A percentile compares a stretch with the other conserved stretches of the same genome.
phyloP scores from a whole-genome alignment of 2,329 filamentous ascomycete genomes.

The Celoporthe dispersa region DNA sequence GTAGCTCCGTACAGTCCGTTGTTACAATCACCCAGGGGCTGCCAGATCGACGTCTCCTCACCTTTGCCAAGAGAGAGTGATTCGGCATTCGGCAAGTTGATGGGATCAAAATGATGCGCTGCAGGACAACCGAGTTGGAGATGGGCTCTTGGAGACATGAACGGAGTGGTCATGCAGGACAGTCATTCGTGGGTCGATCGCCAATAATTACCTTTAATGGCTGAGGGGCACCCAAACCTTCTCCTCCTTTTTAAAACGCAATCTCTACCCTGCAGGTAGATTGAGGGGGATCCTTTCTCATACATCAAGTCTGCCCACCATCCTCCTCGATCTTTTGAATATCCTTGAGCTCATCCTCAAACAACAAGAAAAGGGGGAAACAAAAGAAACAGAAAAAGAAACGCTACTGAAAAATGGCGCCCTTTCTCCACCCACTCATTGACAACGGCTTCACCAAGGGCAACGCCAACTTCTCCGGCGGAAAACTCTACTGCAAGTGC shows the following conservation, averaged over 20 bases:
- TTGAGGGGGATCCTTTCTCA: neutral
- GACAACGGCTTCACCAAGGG: conserved; percentile 66
- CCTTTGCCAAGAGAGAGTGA: neutral
- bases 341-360: neutral
- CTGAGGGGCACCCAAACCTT: neutral
- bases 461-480: conserved; percentile 57
- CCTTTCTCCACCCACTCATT: conserved; percentile 64
- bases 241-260: neutral
- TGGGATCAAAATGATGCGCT: neutral
- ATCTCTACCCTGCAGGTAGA: neutral
- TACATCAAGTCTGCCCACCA: neutral
- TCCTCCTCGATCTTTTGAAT: neutral
- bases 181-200: conserved; percentile 12
- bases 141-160: conserved; percentile 15
- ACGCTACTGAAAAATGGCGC: conserved; percentile 35
- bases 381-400: neutral
- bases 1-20: neutral
- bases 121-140: conserved; percentile 8
- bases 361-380: neutral
- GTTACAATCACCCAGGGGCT: neutral
- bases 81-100: conserved; percentile 28
- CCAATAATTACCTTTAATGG: neutral
- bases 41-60: neutral
- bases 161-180: conserved; percentile 14
- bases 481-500: conserved; percentile 67